Evolutionary conservation across 1,284 basidiomycete species (phyloP).

Genomic region (Coniophora puteana): DNA sequence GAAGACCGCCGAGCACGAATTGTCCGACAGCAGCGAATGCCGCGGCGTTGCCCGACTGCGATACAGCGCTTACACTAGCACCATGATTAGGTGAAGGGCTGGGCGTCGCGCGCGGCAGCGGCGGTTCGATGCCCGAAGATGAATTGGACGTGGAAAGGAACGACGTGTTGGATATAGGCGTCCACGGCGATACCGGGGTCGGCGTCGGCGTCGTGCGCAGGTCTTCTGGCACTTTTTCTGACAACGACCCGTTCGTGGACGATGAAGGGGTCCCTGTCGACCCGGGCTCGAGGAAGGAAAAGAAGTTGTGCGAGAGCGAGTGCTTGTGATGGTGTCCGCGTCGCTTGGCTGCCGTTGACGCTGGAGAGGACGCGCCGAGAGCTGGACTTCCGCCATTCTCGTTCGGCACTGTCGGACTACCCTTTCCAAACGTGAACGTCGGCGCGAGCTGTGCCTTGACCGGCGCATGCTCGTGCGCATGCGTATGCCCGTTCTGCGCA

Average conservation of each 20-base stretch:
- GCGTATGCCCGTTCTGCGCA: background rate
- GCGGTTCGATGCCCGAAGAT: constrained; percentile 9
- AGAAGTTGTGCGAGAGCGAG: constrained; percentile 92
- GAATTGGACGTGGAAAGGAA: constrained; percentile 4
- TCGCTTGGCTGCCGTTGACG: constrained; percentile 40
- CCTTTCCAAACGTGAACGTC: constrained; percentile 23
- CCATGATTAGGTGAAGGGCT: constrained; percentile 11
- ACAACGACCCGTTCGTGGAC: no score
- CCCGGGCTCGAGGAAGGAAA: constrained; percentile 78
- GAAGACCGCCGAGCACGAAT: constrained; percentile 59
- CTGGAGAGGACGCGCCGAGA: constrained; percentile 19
- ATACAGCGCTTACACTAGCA: constrained; percentile 9
- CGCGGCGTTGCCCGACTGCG: constrained; percentile 20
- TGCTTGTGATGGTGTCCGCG: constrained; percentile 91
- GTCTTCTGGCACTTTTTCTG: constrained; percentile 3
- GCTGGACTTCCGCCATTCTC: constrained; percentile 11
- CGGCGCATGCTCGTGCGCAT: background rate
- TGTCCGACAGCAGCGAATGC: constrained; percentile 33
- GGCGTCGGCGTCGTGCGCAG: constrained; percentile 21
- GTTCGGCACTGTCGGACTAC: constrained; percentile 10
- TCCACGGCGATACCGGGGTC: constrained; percentile 19
- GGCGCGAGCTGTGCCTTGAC: constrained; percentile 16
- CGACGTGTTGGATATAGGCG: constrained; percentile 12
- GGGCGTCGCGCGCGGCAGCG: constrained; percentile 8
- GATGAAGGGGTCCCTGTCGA: constrained; percentile 10